These are phyloP conservation scores for Tulasnella sp. DNA, from an alignment of 768 basidiomycete genomes.

Conservation along the genomic window DNA sequence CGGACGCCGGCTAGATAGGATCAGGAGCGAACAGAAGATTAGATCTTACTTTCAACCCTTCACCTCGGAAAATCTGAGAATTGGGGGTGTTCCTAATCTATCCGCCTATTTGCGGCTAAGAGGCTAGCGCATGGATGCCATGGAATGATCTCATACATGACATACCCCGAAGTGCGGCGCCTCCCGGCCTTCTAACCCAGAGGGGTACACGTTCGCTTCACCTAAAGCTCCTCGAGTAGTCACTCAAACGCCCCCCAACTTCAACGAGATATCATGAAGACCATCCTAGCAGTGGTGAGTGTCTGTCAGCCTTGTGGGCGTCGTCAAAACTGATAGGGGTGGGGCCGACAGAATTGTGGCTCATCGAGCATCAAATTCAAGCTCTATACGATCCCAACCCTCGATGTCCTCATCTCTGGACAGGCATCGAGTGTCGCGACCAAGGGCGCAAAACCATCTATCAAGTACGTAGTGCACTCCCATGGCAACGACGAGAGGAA, in stretches of 20 bases:
- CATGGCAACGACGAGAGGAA: conserved; percentile 15
- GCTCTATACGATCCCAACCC: conserved; percentile 23
- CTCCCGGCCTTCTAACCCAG: neutral
- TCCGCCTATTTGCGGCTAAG: neutral
- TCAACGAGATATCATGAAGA: neutral
- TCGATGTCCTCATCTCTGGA: conserved; percentile 23
- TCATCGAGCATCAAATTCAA: conserved; percentile 29
- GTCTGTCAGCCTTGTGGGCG: neutral
- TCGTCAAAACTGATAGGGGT: neutral
- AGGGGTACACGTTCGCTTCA: neutral
- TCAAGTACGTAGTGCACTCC: conserved; percentile 22
- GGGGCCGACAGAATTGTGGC: conserved; percentile 27
- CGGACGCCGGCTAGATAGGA: neutral
- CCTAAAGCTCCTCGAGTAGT: neutral
- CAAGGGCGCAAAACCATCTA: conserved; percentile 19
- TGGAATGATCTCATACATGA: neutral
- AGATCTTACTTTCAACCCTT: neutral
- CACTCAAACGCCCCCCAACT: neutral
- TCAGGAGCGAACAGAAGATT: neutral
- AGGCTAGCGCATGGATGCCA: neutral
- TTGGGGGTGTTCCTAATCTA: neutral
- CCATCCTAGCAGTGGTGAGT: conserved; percentile 7
- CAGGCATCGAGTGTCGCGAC: conserved; percentile 22
- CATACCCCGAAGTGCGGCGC: neutral
- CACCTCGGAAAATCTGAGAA: neutral